Percentiles rank a stretch among this genome's conserved stretches.
These are phyloP conservation scores for Solanum pinnatisectum DNA, from an alignment of 257 asterid genomes.

Conservation along the genomic window DNA sequence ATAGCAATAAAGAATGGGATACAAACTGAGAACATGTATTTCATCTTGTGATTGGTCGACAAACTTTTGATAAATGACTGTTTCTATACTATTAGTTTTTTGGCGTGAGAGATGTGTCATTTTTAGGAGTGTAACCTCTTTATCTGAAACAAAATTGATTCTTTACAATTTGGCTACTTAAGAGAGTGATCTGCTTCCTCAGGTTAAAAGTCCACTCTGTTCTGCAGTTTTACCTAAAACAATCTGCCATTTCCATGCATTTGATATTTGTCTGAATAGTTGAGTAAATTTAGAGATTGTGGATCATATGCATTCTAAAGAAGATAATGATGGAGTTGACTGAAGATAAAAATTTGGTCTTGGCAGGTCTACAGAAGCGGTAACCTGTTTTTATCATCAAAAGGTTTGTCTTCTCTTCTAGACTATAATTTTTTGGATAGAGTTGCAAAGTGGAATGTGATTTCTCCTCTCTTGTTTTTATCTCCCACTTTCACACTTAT, in stretches of 20 bases:
- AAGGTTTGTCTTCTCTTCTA: slow-evolving; percentile 49
- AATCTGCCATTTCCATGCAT: neutral
- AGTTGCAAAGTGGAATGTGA: neutral
- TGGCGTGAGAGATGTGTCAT: neutral
- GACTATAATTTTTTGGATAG: neutral
- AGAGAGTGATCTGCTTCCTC: neutral
- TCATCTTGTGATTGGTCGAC: neutral
- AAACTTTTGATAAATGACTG: neutral
- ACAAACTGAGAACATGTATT: neutral
- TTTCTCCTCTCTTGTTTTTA: neutral
- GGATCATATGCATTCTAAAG: neutral
- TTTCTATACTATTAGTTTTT: neutral
- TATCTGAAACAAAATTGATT: neutral
- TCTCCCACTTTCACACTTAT: neutral
- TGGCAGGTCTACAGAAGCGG: slow-evolving; percentile 95
- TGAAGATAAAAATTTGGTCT: neutral
- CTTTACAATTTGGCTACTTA: neutral
- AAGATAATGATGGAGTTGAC: neutral
- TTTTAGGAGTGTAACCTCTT: neutral
- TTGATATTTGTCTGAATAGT: neutral
- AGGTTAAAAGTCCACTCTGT: neutral
- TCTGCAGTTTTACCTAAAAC: neutral
- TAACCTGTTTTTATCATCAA: slow-evolving; percentile 86
- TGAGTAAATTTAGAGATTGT: neutral
- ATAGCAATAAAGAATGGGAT: neutral